These are phyloP conservation scores for Dictyostelium purpureum DNA, from an alignment of 78 protist genomes.

Conservation along the genomic window DNA sequence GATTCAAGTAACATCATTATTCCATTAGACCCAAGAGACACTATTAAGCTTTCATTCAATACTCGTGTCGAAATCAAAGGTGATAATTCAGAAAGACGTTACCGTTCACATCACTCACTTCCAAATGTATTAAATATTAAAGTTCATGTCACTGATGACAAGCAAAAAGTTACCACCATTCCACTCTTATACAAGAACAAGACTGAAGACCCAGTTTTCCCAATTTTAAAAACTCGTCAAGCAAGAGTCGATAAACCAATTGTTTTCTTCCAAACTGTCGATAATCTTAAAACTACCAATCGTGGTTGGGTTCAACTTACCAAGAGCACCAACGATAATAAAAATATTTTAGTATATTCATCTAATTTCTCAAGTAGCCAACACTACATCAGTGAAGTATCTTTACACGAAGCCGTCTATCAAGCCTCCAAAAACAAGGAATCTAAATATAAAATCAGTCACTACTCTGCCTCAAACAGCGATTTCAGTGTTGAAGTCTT, in stretches of 20 bases:
- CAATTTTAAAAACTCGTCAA: not conserved
- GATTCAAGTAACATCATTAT: constrained; percentile 5
- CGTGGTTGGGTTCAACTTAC: constrained; percentile 6
- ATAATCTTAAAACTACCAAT: not conserved
- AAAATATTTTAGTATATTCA: not conserved
- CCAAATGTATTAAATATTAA: constrained; percentile 16
- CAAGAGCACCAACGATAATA: not conserved
- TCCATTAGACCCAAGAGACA: constrained; percentile 17
- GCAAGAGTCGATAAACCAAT: not conserved
- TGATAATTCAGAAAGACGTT: not conserved
- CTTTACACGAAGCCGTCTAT: constrained; percentile 6
- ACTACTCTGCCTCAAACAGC: not conserved
- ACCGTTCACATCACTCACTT: constrained; percentile 18
- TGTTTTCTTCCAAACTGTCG: constrained; percentile 58
- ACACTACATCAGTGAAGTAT: not conserved
- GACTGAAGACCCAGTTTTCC: constrained; percentile 41
- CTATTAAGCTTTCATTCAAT: constrained; percentile 30
- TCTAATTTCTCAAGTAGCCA: not conserved
- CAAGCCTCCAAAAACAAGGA: constrained; percentile 1
- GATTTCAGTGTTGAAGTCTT: not conserved
- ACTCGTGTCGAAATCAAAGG: constrained; percentile 1
- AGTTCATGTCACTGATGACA: not conserved
- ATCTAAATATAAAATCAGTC: not conserved
- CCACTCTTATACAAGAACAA: constrained; percentile 52
- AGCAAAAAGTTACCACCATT: constrained; percentile 11